These are phyloP conservation scores for Leishmania martiniquensis DNA, from an alignment of 208 protist genomes.

Conservation along the genomic window DNA sequence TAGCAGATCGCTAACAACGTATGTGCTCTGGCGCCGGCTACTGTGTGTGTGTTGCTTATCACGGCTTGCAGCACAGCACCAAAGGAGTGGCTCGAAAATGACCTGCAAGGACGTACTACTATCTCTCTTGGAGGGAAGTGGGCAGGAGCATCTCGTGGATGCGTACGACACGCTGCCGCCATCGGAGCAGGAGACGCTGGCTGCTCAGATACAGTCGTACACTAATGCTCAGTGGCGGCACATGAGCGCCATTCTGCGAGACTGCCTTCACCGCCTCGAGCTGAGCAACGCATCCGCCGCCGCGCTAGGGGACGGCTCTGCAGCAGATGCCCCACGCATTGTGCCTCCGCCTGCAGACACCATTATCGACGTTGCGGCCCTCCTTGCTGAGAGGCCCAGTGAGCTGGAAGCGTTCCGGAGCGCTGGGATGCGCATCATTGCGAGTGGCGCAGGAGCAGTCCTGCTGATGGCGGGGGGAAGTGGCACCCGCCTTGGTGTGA, in stretches of 20 bases:
- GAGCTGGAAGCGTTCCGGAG: constrained; percentile 23
- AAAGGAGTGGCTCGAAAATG: neutral
- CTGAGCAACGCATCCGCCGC: neutral
- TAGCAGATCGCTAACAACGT: neutral
- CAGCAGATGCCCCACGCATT: constrained; percentile 3
- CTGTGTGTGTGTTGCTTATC: neutral
- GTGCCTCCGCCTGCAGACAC: constrained; percentile 32
- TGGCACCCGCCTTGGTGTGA: constrained; percentile 97
- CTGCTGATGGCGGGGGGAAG: constrained; percentile 98
- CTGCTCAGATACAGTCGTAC: constrained; percentile 31
- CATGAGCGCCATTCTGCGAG: constrained; percentile 44
- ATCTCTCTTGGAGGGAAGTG: constrained; percentile 29
- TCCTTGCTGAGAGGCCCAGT: constrained; percentile 9
- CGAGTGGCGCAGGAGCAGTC: constrained; percentile 84
- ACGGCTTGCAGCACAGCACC: neutral
- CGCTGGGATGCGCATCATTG: constrained; percentile 81
- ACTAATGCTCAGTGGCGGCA: constrained; percentile 41
- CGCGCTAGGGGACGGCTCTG: neutral
- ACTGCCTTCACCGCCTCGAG: constrained; percentile 34
- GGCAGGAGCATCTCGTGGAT: constrained; percentile 54
- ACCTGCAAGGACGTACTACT: constrained; percentile 30
- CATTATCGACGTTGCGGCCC: constrained; percentile 35
- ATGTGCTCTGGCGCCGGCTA: neutral
- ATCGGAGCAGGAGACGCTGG: constrained; percentile 26
- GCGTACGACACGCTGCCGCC: constrained; percentile 36